Conservation (phyloP, 179 eudicot species). For the Dionaea muscipula region DNA sequence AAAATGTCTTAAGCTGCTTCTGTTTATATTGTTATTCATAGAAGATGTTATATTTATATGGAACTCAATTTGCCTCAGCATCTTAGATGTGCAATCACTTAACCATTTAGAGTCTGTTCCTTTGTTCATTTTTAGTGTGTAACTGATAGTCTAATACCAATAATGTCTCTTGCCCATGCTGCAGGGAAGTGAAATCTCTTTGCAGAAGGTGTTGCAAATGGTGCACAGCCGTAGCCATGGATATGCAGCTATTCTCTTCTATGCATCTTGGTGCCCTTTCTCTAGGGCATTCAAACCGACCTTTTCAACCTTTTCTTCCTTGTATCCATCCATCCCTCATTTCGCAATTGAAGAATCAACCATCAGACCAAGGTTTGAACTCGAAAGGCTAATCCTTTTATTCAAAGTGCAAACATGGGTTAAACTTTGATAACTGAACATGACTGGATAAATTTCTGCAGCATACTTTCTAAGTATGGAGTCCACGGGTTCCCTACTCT, state of each 20-base stretch:
- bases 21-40: too few species aligned
- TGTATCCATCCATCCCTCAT: conserved; percentile 79
- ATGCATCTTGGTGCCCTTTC: conserved; percentile 97
- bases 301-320: conserved; percentile 52
- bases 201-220: conserved; percentile 60
- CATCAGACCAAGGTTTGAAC: conserved; percentile 70
- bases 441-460: conserved; percentile 18
- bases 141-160: conserved; percentile 5
- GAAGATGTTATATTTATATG: too few species aligned
- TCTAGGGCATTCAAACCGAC: conserved; percentile 61
- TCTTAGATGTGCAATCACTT: too few species aligned
- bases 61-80: too few species aligned
- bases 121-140: neutral
- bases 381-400: neutral
- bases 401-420: neutral
- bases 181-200: conserved; percentile 73
- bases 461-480: conserved; percentile 81
- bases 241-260: conserved; percentile 76
- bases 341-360: conserved; percentile 77
- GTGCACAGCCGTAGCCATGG: conserved; percentile 39
- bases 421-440: neutral
- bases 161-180: conserved; percentile 11
- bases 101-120: neutral
- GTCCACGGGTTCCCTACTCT: conserved; percentile 91
- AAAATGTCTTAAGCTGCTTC: too few species aligned